Percentiles rank a stretch among this genome's conserved stretches.
Evolutionary conservation across 176 grass and related monocot genomes (phyloP).

Genomic region (Cenchrus fungigraminus): DNA sequence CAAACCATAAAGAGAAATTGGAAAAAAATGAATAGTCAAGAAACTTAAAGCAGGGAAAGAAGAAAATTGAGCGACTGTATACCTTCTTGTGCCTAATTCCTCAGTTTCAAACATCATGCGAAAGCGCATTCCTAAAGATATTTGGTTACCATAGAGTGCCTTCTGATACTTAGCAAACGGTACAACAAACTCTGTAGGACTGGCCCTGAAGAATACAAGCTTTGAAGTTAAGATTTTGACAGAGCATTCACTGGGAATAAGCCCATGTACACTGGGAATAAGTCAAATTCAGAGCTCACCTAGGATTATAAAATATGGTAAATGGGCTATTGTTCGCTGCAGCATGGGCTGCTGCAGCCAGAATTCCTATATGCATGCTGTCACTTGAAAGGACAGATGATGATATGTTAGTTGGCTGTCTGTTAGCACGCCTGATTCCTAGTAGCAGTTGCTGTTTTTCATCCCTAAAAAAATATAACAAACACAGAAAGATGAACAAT

Average conservation of each 20-base stretch:
- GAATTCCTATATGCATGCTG: constrained; percentile 96
- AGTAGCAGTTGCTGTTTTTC: constrained; percentile 78
- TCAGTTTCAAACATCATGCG: constrained; percentile 94
- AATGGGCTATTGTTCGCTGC: constrained; percentile 81
- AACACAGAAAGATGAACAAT: constrained; percentile 16
- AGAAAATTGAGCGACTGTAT: constrained; percentile 19
- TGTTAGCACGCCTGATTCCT: constrained; percentile 77
- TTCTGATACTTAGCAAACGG: constrained; percentile 84
- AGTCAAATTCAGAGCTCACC: constrained; percentile 51
- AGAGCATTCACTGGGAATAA: constrained; percentile 5
- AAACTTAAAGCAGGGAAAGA: constrained; percentile 14
- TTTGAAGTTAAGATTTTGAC: constrained; percentile 39
- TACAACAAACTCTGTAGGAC: constrained; percentile 89
- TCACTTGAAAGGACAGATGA: constrained; percentile 93
- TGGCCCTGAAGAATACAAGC: constrained; percentile 61
- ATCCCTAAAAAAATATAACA: constrained; percentile 53
- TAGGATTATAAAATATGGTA: constrained; percentile 94
- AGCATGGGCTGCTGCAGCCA: constrained; percentile 88
- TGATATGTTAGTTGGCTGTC: constrained; percentile 71
- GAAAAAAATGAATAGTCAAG: not conserved
- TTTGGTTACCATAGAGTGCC: constrained; percentile 71
- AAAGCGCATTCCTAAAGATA: constrained; percentile 92
- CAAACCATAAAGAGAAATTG: constrained; percentile 12
- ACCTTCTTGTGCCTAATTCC: constrained; percentile 81
- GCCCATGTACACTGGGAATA: not conserved